These are phyloP conservation scores for Capsella bursapastoris DNA, from an alignment of 345 rosid genomes.

Conservation along the genomic window DNA sequence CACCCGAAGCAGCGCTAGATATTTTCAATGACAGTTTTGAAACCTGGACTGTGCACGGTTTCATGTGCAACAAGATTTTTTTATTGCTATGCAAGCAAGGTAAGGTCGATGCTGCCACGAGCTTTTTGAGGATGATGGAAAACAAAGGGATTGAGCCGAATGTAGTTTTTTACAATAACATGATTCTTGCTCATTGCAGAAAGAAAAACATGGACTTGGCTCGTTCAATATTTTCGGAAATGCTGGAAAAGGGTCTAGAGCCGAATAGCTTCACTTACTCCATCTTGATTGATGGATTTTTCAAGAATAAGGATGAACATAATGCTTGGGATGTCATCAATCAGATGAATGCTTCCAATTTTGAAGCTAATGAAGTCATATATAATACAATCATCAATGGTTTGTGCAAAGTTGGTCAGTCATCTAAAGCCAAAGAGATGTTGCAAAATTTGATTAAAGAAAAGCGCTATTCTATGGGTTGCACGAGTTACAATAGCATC, in stretches of 20 bases:
- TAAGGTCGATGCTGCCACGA: conserved; percentile 55
- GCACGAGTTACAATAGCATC: conserved; percentile 63
- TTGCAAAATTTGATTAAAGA: conserved; percentile 49
- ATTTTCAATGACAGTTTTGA: conserved; percentile 59
- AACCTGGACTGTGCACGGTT: conserved; percentile 51
- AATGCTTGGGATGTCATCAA: conserved; percentile 55
- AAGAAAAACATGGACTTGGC: conserved; percentile 58
- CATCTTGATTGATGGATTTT: conserved; percentile 65
- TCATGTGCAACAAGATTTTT: conserved; percentile 56
- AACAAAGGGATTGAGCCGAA: conserved; percentile 48
- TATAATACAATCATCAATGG: conserved; percentile 62
- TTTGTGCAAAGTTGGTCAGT: conserved; percentile 61
- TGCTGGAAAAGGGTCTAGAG: conserved; percentile 53
- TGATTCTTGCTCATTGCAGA: conserved; percentile 66
- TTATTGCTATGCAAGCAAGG: conserved; percentile 55
- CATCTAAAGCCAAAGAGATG: conserved; percentile 56
- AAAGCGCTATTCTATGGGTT: conserved; percentile 52
- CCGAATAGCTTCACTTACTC: conserved; percentile 65
- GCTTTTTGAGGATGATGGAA: conserved; percentile 63
- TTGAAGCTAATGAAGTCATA: conserved; percentile 59
- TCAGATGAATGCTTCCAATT: conserved; percentile 52
- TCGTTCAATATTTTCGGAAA: conserved; percentile 42
- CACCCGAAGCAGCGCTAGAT: conserved; percentile 51
- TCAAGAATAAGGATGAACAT: conserved; percentile 53
- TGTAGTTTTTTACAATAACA: conserved; percentile 63